Conservation (phyloP, 495 filamentous ascomycete genomes). For the Aspergillus affinis region DNA sequence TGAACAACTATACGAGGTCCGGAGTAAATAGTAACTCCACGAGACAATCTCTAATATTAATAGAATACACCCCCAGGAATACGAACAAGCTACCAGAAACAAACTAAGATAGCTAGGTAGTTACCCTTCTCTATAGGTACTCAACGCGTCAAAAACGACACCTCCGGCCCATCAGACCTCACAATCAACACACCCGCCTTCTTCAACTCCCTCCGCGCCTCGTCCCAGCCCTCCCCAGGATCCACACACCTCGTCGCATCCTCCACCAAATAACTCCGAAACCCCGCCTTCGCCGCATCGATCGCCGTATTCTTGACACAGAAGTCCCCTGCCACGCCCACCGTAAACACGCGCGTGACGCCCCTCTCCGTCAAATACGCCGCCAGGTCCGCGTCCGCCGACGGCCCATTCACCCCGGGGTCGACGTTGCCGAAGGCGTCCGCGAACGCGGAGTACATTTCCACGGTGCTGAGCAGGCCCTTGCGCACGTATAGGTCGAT, state of each 20-base stretch:
- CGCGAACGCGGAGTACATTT: constrained; percentile 91
- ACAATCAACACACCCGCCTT: constrained; percentile 54
- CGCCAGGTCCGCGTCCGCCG: constrained; percentile 61
- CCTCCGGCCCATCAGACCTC: constrained; percentile 43
- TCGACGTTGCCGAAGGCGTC: constrained; percentile 65
- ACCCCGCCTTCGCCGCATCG: constrained; percentile 75
- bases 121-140: too few species aligned
- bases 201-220: constrained; percentile 54
- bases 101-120: too few species aligned
- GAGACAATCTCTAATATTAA: background rate
- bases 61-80: background rate
- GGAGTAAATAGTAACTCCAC: background rate
- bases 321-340: constrained; percentile 84
- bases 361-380: constrained; percentile 50
- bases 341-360: constrained; percentile 78
- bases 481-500: constrained; percentile 73
- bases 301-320: constrained; percentile 82
- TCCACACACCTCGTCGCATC: constrained; percentile 77
- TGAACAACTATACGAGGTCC: too few species aligned
- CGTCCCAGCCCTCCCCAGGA: constrained; percentile 53
- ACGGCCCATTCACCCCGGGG: constrained; percentile 32
- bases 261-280: constrained; percentile 70
- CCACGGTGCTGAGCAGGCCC: constrained; percentile 67
- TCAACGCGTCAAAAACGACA: constrained; percentile 40
- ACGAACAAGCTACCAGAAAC: background rate